Evolutionary conservation across 257 asterid species (phyloP), one percentile per base, ranked within the genome.

Genomic region (Parsonsia alboflavescens): DNA sequence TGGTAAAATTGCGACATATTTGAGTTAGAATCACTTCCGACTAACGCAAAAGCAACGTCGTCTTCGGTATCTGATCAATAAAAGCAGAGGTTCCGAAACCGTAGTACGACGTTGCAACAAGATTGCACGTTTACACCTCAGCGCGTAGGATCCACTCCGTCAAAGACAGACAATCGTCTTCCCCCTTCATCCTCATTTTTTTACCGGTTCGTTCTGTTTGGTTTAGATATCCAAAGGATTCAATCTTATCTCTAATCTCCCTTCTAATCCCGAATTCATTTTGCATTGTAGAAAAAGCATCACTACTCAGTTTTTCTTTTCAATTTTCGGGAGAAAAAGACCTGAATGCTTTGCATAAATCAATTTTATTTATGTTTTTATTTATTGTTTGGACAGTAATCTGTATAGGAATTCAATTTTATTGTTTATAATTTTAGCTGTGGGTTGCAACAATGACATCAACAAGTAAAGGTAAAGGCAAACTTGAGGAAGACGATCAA

Each of bases 401-500:
- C 28, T 33, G 0, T 54, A 12, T 17, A 28, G 45, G 45, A 52
- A 39, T 71, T 71, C 30, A 24, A 52, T 71, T 50, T 21, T 17
- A 10, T 46, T 45, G 41, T 16, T 50, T 12, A 22, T 50, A 16
- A 5, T 30, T 33, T 26, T 16, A 64, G 48, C 26, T 46, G 69
- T 64, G 7, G 10, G 28, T 39, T 50, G 28, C 45, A 71, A 45
- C 57, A 45, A 87, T 89, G 92, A 82, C 86, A 72, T 89, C 92
- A 39, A 76, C 80, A 26, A 79, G 87, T 83, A 79, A 73, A 39
- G 75, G 82, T 33, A 79, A 80, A 76, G 44, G 77, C 74, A 24
- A 53, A 75, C 11, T 73, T 19, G 86, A 77, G 76, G 96, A 84
- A 5, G 88, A 85, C 49, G 82, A 74, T 2, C 88, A 83, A 58